Conservation (phyloP, 1,139 yeast species). For the Magnusiomyces paraingens region DNA sequence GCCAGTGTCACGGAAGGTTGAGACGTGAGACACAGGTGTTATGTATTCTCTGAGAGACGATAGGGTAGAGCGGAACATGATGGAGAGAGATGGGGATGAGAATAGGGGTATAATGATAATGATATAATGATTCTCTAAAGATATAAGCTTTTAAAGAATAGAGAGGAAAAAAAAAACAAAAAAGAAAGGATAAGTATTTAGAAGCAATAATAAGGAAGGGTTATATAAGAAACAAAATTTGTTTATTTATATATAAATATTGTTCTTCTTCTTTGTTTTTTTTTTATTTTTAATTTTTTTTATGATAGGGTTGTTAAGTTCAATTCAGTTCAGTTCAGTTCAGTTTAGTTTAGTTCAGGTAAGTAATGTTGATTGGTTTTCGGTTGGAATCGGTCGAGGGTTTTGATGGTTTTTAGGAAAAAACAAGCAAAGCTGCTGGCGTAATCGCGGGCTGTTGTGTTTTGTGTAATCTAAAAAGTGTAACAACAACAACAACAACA, state of each 20-base stretch:
- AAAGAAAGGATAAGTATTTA: background rate
- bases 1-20: constrained; percentile 80
- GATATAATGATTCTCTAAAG: background rate
- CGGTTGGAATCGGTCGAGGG: no score
- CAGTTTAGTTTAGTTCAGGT: no score
- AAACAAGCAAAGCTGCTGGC: background rate
- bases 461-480: no score
- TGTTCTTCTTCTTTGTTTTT: no score
- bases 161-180: background rate
- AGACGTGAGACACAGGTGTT: constrained; percentile 79
- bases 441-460: no score
- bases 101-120: background rate
- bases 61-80: constrained; percentile 64
- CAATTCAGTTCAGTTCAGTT: no score
- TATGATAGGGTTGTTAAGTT: no score
- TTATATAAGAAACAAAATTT: no score
- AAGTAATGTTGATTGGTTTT: no score
- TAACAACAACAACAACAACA: no score
- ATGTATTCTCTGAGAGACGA: constrained; percentile 77
- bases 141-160: background rate
- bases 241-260: no score
- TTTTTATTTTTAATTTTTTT: no score
- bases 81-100: constrained; percentile 1
- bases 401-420: background rate
- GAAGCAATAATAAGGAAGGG: background rate